Base-by-base conservation (phyloP, 805 yeast genomes). In the Nakazawaea populi region DNA sequence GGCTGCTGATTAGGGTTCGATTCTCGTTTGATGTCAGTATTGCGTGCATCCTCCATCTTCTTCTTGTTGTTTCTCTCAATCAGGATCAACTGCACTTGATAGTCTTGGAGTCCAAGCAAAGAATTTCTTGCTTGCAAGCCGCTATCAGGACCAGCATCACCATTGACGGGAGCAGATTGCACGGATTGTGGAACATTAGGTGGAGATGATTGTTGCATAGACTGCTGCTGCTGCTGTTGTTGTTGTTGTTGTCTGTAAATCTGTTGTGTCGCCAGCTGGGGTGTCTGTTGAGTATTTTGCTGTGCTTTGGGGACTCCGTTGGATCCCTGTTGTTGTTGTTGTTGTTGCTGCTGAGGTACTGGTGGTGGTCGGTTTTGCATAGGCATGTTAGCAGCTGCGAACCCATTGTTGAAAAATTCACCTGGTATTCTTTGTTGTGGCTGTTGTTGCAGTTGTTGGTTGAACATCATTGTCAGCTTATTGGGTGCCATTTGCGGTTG, bases 11-110 rank as follows among this genome's bases (percentile, higher is more conserved):
- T 12, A 6, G 27, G 49, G 36, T 6, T 47, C 43, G 10, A 14
- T 32, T 53, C 54, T 10, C 30, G 38, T 18, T 52, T 54, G 8
- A 51, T 58, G n/a, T 61, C 67, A 34, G 66, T 71, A 54, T 66
- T 69, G 38, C 81, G 64, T 5, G 77, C 80, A 48, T 73, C 76
- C 57, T 78, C 83, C 46, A 86, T 69, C 49, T 87, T 74, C 63
- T 80, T 81, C 62, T 85, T 83, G 65, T 86, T 88, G 62, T 87
- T 91, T 55, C 79, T 79, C 59, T 88, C 96, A 60, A 89, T 68
- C 49, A 85, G 63, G 77, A 86, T 77, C 56, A 87, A 69, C 65
- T 87, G 92, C 73, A 80, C 82, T 64, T 88, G 95, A 64, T 89
- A 88, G 61, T 88, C 95, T 58, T 85, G 88, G 39, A 88, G 34